phyloP scores from a whole-genome alignment of 129 eudicot genomes.

The Lactuca sativa region DNA sequence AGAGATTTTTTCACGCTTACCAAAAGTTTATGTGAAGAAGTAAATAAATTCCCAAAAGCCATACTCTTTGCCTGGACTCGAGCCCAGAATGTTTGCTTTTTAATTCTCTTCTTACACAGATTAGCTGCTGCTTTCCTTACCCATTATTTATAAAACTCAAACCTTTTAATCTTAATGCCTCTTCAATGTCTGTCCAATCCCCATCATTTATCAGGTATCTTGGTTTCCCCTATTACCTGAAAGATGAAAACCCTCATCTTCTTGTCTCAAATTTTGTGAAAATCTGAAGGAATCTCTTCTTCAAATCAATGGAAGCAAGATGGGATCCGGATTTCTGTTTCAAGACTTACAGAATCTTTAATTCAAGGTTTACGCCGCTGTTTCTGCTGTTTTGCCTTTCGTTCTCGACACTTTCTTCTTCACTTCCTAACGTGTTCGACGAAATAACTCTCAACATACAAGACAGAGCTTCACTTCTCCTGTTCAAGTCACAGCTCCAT shows the following conservation, averaged over 20 bases:
- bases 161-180: neutral
- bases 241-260: constrained; percentile 22
- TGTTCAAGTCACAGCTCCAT: constrained; percentile 58
- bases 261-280: neutral
- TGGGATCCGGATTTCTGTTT: constrained; percentile 32
- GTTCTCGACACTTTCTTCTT: constrained; percentile 14
- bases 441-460: constrained; percentile 31
- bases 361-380: constrained; percentile 21
- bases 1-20: constrained; percentile 43
- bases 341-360: constrained; percentile 18
- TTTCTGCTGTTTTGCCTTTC: constrained; percentile 24
- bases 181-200: constrained; percentile 17
- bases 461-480: constrained; percentile 60
- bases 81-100: constrained; percentile 23
- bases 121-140: neutral
- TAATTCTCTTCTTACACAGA: neutral
- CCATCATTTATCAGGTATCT: neutral
- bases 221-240: constrained; percentile 1
- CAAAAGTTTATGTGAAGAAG: constrained; percentile 33
- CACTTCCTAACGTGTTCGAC: constrained; percentile 35
- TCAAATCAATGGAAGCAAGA: constrained; percentile 42
- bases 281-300: neutral
- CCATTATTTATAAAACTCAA: neutral
- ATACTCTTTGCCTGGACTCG: constrained; percentile 23
- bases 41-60: constrained; percentile 34